A percentile compares a stretch with the other conserved stretches of the same genome.
phyloP scores from a whole-genome alignment of 352 stramenopile species.

The Globisporangium heterothallicum region DNA sequence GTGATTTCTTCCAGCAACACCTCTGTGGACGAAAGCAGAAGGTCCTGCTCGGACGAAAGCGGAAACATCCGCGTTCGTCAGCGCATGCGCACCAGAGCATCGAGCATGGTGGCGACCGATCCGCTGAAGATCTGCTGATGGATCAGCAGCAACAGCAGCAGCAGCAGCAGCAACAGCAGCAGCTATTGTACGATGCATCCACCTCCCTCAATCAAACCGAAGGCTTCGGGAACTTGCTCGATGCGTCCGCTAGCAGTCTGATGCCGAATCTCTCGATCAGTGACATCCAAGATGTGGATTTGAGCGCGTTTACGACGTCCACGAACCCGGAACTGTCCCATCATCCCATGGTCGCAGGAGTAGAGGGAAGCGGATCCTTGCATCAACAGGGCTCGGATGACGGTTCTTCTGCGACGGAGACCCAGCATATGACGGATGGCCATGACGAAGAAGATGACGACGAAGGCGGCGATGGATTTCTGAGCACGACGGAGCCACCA shows the following conservation, averaged over 20 bases:
- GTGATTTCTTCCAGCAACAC: constrained; percentile 68
- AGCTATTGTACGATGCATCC: constrained; percentile 19
- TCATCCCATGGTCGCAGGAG: neutral
- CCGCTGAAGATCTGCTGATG: constrained; percentile 3
- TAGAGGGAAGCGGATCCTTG: neutral
- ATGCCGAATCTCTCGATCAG: constrained; percentile 50
- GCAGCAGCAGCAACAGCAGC: constrained; percentile 6
- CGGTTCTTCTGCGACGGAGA: constrained; percentile 4
- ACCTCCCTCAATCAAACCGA: constrained; percentile 11
- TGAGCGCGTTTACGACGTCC: constrained; percentile 29
- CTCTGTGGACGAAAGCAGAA: constrained; percentile 59
- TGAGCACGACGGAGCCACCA: constrained; percentile 12
- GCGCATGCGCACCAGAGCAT: too few species aligned
- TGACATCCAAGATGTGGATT: constrained; percentile 58
- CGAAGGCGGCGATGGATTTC: constrained; percentile 21
- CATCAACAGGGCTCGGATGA: neutral
- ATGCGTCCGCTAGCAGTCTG: constrained; percentile 27
- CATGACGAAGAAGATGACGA: constrained; percentile 16
- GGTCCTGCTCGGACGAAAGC: constrained; percentile 28
- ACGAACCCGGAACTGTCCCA: constrained; percentile 4
- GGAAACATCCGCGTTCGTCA: too few species aligned
- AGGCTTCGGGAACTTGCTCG: constrained; percentile 14
- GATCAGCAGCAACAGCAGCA: constrained; percentile 1
- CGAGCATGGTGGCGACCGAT: too few species aligned
- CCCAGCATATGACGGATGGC: constrained; percentile 9